Percentiles rank a stretch among this genome's conserved stretches.
Conservation (phyloP, 805 yeast species). For the Myxozyma lipomycoides region DNA sequence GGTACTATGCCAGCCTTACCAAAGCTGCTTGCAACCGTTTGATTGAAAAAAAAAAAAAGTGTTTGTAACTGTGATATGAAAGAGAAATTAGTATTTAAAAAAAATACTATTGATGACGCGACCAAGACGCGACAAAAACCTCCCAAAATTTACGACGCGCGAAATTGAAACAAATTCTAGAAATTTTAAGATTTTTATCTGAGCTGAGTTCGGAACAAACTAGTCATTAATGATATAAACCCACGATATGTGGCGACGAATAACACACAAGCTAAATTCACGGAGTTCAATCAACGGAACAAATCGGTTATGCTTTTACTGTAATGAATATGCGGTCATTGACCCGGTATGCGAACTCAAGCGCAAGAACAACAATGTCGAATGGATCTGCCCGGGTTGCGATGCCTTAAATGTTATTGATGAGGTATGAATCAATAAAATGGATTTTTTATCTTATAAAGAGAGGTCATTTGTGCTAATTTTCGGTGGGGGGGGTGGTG, state of each 20-base stretch:
- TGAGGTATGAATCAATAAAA: conserved; percentile 4
- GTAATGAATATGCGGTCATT: conserved; percentile 5
- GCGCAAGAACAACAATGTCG: background rate
- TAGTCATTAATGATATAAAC: no score
- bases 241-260: no score
- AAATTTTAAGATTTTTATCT: no score
- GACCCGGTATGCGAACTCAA: background rate
- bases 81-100: no score
- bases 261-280: no score
- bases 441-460: background rate
- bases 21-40: background rate
- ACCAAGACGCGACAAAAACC: no score
- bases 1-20: background rate
- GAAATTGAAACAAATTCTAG: no score
- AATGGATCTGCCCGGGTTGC: conserved; percentile 21
- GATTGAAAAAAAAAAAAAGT: background rate
- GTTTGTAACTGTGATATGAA: no score
- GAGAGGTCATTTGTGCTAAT: background rate
- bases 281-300: background rate
- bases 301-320: conserved; percentile 15
- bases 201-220: no score
- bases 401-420: conserved; percentile 20
- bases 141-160: no score
- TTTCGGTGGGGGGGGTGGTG: no score
- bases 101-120: no score